A percentile compares a stretch with the other conserved stretches of the same genome.
Evolutionary conservation across 768 basidiomycete species (phyloP).

Genomic region (Xanthoconium stramineum): DNA sequence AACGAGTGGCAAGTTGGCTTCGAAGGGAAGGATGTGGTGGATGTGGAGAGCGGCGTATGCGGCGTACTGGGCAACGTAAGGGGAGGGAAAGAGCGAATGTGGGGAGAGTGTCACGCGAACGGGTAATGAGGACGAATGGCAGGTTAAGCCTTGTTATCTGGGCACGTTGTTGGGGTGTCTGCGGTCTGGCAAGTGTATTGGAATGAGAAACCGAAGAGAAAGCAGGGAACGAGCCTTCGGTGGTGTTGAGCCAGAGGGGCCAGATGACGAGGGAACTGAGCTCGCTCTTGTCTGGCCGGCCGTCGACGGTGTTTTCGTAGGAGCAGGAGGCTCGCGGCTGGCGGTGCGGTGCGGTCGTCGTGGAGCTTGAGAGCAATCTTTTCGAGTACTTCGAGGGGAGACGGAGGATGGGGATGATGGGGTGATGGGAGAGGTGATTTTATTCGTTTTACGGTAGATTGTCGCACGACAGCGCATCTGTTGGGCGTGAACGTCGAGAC

Average conservation of each 20-base stretch:
- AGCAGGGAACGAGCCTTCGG: conserved; percentile 38
- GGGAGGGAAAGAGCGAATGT: not conserved
- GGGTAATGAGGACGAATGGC: conserved; percentile 47
- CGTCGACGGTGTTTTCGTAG: conserved; percentile 39
- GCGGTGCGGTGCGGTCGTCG: conserved; percentile 25
- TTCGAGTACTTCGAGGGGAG: conserved; percentile 32
- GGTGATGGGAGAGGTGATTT: not conserved
- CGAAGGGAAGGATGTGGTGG: conserved; percentile 55
- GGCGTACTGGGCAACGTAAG: conserved; percentile 43
- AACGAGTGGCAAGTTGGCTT: conserved; percentile 28
- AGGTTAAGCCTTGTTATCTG: conserved; percentile 35
- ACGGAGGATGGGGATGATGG: conserved; percentile 40
- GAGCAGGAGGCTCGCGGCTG: conserved; percentile 38
- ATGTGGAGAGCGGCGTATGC: conserved; percentile 58
- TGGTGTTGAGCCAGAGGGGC: conserved; percentile 61
- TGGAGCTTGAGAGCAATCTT: no score
- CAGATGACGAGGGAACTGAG: conserved; percentile 55
- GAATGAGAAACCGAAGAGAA: not conserved
- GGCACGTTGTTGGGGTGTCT: conserved; percentile 26
- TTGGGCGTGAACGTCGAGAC: not conserved
- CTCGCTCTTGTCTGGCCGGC: conserved; percentile 57
- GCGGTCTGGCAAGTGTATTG: conserved; percentile 28
- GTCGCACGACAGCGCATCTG: not conserved
- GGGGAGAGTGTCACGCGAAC: conserved; percentile 37
- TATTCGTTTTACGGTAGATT: not conserved